Evolutionary conservation across 331 rosid genomes (phyloP), one percentile per base, ranked within the genome.

Genomic region (Cydonia oblonga): DNA sequence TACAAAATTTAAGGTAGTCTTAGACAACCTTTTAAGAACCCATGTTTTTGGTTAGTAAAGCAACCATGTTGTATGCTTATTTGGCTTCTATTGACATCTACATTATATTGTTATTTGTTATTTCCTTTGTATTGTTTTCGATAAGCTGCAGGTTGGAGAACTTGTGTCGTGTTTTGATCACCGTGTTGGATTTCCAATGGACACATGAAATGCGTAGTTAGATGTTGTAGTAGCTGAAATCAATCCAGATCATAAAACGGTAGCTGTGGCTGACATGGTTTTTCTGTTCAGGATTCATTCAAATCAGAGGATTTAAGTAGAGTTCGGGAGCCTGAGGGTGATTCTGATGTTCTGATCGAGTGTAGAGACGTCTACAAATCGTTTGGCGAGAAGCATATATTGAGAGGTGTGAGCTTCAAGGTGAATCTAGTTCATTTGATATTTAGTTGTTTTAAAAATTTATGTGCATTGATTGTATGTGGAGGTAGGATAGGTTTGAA

Each of bases 401-500:
- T 95, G 76, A 91, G 90, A 87, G 99, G 97, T 80, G 90, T 95
- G 76, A 95, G 86, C 93, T 95, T 95, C 86, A 91, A 95, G 99
- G 99, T 95, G 82, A 85, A 71, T 70, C 64, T 38, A 15, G 35
- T 68, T 20, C 66, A 44, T 80, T 60, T 73, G 53, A 29, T 20
- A 52, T 54, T 4, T 4, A 9, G 61, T 29, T 28, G 15, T 52
- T 38, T 40, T 16, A 40, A 66, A 20, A 24, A 42, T 7, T 10
- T 12, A 13, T 14, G 2, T 69, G 46, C 26, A 52, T 72, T 42
- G 69, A 22, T 28, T 61, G 20, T 8, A 4, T 20, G 74, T 4
- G 52, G 40, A 23, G 38, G 54, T 70, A 38, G 38, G 7, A 1
- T 56, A 53, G 24, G 75, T 70, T 15, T 57, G 35, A 33, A 56